A percentile compares a stretch with the other conserved stretches of the same genome.
Conservation (phyloP, 2,329 filamentous ascomycete genomes). For the Talaromyces sp. region DNA sequence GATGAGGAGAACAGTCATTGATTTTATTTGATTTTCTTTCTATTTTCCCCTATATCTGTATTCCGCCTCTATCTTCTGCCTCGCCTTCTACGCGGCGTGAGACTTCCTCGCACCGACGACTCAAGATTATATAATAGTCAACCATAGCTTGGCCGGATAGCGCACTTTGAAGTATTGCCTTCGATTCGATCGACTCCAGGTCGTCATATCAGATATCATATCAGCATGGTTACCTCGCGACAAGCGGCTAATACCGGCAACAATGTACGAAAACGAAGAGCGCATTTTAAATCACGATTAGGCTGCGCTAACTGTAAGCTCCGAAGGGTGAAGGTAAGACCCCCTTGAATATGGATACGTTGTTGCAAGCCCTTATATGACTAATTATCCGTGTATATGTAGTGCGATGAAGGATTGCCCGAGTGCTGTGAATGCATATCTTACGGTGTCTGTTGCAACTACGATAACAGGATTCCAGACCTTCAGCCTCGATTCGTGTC, state of each 20-base stretch:
- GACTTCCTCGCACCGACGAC: neutral
- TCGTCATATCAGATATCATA: neutral
- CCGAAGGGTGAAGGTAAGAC: constrained; percentile 7
- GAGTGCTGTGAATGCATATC: constrained; percentile 1
- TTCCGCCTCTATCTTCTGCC: neutral
- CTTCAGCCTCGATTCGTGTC: neutral
- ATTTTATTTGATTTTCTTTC: neutral
- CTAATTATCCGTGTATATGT: neutral
- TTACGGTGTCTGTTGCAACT: constrained; percentile 6
- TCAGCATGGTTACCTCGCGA: neutral
- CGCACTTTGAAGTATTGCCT: neutral
- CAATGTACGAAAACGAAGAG: constrained; percentile 1
- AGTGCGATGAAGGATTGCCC: constrained; percentile 8
- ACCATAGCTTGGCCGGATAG: neutral
- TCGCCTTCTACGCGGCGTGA: neutral
- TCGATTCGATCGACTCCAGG: neutral
- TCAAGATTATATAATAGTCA: neutral
- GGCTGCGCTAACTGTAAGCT: constrained; percentile 9
- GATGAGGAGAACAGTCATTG: neutral
- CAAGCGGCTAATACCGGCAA: neutral
- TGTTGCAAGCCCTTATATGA: neutral
- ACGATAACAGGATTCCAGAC: neutral
- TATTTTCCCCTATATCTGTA: neutral
- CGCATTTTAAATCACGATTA: constrained; percentile 3
- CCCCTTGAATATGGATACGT: neutral